These are phyloP conservation scores for Exophiala calicioides DNA, from an alignment of 2,329 filamentous ascomycete species.

Conservation along the genomic window DNA sequence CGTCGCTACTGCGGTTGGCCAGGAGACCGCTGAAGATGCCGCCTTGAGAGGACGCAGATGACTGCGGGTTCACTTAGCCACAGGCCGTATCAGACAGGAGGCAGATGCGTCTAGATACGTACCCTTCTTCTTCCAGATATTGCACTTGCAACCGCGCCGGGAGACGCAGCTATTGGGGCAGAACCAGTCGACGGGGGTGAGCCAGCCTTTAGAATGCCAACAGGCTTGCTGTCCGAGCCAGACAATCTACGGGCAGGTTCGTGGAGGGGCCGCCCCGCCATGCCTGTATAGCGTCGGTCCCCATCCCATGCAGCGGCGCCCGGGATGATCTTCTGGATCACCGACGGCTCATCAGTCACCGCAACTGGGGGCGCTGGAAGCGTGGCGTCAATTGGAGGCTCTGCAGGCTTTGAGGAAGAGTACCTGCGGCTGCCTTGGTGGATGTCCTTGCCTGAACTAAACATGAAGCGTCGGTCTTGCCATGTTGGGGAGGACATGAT, in stretches of 20 bases:
- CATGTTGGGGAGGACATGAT: constrained; percentile 20
- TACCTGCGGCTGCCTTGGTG: constrained; percentile 23
- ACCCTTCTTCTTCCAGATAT: constrained; percentile 26
- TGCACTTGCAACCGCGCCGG: constrained; percentile 63
- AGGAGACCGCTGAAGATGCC: constrained; percentile 27
- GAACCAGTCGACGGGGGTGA: constrained; percentile 62
- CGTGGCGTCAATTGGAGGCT: neutral
- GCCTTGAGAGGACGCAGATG: constrained; percentile 24
- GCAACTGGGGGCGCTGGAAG: constrained; percentile 4
- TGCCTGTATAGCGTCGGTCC: constrained; percentile 22
- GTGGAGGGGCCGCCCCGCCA: constrained; percentile 17
- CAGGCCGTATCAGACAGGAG: neutral
- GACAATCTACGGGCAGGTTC: constrained; percentile 14
- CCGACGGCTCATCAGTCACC: constrained; percentile 4
- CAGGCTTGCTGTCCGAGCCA: constrained; percentile 14
- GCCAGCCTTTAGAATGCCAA: neutral
- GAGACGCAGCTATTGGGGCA: constrained; percentile 81
- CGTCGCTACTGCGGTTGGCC: constrained; percentile 16
- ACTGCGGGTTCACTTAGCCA: constrained; percentile 2
- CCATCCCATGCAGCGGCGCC: constrained; percentile 17
- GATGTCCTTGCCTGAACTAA: constrained; percentile 18
- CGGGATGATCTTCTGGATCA: neutral
- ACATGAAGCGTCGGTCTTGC: constrained; percentile 31
- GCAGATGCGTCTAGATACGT: constrained; percentile 2
- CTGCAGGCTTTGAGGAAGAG: constrained; percentile 4